These are phyloP conservation scores for Colletotrichum cordylinicola DNA, from an alignment of 2,329 filamentous ascomycete species.

Conservation along the genomic window DNA sequence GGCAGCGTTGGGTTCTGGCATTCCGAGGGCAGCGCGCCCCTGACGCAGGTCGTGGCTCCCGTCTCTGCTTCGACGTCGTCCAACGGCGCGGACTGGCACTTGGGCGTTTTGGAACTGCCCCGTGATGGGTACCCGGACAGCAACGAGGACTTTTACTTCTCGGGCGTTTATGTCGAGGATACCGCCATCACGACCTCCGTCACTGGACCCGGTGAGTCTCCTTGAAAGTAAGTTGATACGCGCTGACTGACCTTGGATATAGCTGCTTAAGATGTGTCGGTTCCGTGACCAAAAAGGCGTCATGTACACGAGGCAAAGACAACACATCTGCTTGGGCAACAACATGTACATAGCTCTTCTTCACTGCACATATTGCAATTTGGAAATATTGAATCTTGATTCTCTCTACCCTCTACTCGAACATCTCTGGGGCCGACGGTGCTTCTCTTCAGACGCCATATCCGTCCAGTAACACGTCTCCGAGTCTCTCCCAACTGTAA, in stretches of 20 bases:
- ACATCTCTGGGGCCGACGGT: not conserved
- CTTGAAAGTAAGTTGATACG: fast-evolving
- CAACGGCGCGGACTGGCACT: constrained; percentile 75
- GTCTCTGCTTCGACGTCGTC: constrained; percentile 66
- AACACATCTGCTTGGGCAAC: not conserved
- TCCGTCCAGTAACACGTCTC: not conserved
- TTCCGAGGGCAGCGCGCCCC: constrained; percentile 63
- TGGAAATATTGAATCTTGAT: not conserved
- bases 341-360: not conserved
- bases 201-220: constrained; percentile 27
- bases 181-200: constrained; percentile 37
- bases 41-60: constrained; percentile 64
- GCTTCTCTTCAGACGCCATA: not conserved
- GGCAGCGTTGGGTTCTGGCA: constrained; percentile 73
- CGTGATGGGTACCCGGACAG: constrained; percentile 57
- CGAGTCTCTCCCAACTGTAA: not conserved
- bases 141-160: constrained; percentile 74
- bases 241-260: not conserved
- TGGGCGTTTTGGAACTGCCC: constrained; percentile 72
- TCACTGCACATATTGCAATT: not conserved
- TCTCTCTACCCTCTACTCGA: not conserved
- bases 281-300: not conserved
- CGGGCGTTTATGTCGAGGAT: constrained; percentile 72
- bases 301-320: not conserved
- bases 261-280: not conserved